phyloP scores from a whole-genome alignment of 2,329 filamentous ascomycete species.

The Fusarium secorum region DNA sequence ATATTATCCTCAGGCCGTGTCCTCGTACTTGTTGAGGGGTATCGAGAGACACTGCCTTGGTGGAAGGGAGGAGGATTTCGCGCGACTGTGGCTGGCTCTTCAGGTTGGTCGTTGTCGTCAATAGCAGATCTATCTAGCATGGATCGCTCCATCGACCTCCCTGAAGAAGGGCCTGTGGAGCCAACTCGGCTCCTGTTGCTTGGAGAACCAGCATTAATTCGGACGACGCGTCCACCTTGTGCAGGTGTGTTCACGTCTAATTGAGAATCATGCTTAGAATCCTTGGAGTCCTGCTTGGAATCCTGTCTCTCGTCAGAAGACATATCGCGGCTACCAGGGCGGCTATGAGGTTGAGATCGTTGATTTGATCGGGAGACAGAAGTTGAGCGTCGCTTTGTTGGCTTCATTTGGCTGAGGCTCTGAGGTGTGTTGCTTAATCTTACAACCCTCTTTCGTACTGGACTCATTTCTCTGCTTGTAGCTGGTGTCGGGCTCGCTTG shows the following conservation, averaged over 20 bases:
- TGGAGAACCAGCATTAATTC: constrained; percentile 62
- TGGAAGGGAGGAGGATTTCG: constrained; percentile 56
- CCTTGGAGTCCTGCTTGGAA: constrained; percentile 34
- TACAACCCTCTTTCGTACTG: constrained; percentile 64
- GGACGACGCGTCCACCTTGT: constrained; percentile 61
- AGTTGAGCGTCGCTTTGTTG: constrained; percentile 58
- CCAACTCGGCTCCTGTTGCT: constrained; percentile 51
- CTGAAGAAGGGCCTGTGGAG: constrained; percentile 49
- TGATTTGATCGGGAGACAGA: constrained; percentile 54
- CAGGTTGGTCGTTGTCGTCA: constrained; percentile 57
- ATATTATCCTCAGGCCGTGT: constrained; percentile 67
- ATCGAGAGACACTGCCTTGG: constrained; percentile 62
- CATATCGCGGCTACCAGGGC: constrained; percentile 53
- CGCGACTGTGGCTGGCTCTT: constrained; percentile 59
- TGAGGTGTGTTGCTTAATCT: constrained; percentile 62
- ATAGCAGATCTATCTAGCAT: constrained; percentile 45
- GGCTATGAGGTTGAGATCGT: constrained; percentile 46
- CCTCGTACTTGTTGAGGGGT: constrained; percentile 58
- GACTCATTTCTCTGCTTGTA: constrained; percentile 59
- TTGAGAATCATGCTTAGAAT: constrained; percentile 41
- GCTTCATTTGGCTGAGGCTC: constrained; percentile 51
- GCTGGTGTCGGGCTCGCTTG: constrained; percentile 52
- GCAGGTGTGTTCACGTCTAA: constrained; percentile 63
- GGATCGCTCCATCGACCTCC: constrained; percentile 49
- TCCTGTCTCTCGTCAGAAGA: constrained; percentile 51